These are phyloP conservation scores for Amanita subjunquillea DNA, from an alignment of 768 basidiomycete species.

Conservation along the genomic window DNA sequence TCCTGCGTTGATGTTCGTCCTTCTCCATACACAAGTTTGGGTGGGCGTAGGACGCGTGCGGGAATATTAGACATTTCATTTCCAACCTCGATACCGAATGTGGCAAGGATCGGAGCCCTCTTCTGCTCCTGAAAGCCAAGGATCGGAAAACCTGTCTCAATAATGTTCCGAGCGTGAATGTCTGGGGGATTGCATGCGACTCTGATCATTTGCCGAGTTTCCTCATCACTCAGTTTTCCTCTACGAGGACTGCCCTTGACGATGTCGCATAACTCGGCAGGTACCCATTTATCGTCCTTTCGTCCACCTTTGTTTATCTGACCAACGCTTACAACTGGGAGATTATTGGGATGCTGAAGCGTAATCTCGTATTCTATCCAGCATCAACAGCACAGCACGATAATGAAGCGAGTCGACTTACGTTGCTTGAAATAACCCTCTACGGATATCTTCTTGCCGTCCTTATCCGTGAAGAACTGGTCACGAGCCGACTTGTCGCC, in stretches of 20 bases:
- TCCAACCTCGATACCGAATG: constrained; percentile 50
- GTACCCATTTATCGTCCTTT: constrained; percentile 26
- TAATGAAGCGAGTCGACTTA: constrained; percentile 10
- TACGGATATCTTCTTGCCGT: constrained; percentile 42
- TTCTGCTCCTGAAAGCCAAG: constrained; percentile 19
- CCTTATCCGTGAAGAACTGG: constrained; percentile 26
- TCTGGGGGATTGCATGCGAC: constrained; percentile 55
- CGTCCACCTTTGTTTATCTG: constrained; percentile 42
- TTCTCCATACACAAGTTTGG: constrained; percentile 41
- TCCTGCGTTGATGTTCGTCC: constrained; percentile 36
- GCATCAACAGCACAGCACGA: constrained; percentile 33
- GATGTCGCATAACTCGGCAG: constrained; percentile 66
- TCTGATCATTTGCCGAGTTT: constrained; percentile 60
- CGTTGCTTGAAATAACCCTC: constrained; percentile 39
- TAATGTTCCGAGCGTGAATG: constrained; percentile 8
- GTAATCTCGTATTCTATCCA: constrained; percentile 11
- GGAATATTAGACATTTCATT: constrained; percentile 54
- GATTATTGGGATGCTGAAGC: constrained; percentile 10
- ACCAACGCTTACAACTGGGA: constrained; percentile 31
- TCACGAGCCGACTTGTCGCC: constrained; percentile 12
- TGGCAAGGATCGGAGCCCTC: constrained; percentile 24
- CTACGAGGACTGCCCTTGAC: constrained; percentile 45
- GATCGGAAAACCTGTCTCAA: not conserved
- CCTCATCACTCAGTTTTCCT: constrained; percentile 47
- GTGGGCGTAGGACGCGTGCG: constrained; percentile 52